A percentile compares a stretch with the other conserved stretches of the same genome.
These are phyloP conservation scores for Pythium angustatum DNA, from an alignment of 352 stramenopile genomes.

Conservation along the genomic window DNA sequence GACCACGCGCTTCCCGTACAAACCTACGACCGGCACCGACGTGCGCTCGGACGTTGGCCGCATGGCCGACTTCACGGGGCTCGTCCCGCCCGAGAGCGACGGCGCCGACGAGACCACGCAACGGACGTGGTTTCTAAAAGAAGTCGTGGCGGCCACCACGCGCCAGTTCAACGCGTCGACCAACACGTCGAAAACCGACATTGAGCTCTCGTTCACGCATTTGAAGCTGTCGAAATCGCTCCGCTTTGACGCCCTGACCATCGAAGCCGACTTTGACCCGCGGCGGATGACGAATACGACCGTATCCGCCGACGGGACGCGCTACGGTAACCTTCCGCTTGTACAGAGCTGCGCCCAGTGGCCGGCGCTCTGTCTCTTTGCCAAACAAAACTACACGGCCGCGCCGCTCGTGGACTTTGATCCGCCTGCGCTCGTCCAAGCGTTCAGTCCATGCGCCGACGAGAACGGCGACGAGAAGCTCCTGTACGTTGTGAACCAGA, in stretches of 20 bases:
- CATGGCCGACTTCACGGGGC: background rate
- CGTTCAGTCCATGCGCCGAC: slow-evolving; percentile 5
- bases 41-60: background rate
- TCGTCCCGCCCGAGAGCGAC: background rate
- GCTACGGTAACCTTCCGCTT: background rate
- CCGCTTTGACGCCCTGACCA: slow-evolving; percentile 12
- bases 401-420: background rate
- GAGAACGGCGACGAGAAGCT: background rate
- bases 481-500: background rate
- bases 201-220: slow-evolving; percentile 2
- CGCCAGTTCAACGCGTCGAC: slow-evolving; percentile 2
- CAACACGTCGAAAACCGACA: background rate
- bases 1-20: too few relatives aligned
- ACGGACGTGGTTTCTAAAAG: background rate
- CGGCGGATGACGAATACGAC: background rate
- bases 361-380: background rate
- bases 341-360: slow-evolving; percentile 1
- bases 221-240: background rate
- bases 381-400: background rate
- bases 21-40: background rate
- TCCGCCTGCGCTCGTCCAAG: slow-evolving; percentile 4
- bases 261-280: slow-evolving; percentile 11
- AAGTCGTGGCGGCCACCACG: background rate
- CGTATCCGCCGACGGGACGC: background rate
- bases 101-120: background rate